Conservation (phyloP, 495 filamentous ascomycete species). For the Chaetomium tenue region DNA sequence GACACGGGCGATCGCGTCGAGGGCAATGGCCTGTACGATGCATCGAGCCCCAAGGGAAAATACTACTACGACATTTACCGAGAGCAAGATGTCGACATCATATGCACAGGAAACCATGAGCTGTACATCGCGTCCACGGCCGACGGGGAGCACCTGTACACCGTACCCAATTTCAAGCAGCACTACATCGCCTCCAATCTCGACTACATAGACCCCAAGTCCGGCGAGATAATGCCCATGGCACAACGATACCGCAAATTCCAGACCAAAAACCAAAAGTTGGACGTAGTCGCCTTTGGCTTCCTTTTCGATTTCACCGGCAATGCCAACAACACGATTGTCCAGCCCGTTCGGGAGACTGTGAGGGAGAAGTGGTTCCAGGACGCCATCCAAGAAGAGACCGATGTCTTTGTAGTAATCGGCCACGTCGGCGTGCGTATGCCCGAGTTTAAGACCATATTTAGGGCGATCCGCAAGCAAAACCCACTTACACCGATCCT, state of each 20-base stretch:
- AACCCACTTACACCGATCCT: slow-evolving; percentile 82
- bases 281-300: slow-evolving; percentile 83
- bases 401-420: slow-evolving; percentile 83
- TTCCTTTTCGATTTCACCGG: slow-evolving; percentile 92
- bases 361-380: slow-evolving; percentile 89
- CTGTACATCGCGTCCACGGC: slow-evolving; percentile 79
- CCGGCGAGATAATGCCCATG: slow-evolving; percentile 67
- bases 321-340: slow-evolving; percentile 84
- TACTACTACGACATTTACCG: slow-evolving; percentile 84
- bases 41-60: slow-evolving; percentile 78
- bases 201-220: slow-evolving; percentile 74
- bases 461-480: slow-evolving; percentile 70
- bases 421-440: slow-evolving; percentile 85
- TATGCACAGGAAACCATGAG: slow-evolving; percentile 94
- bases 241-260: slow-evolving; percentile 84
- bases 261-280: slow-evolving; percentile 79
- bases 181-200: slow-evolving; percentile 88
- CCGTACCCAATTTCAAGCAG: slow-evolving; percentile 73
- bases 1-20: slow-evolving; percentile 95
- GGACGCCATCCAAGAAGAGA: slow-evolving; percentile 74
- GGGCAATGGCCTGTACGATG: slow-evolving; percentile 95
- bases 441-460: slow-evolving; percentile 72
- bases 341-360: slow-evolving; percentile 72
- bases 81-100: slow-evolving; percentile 76
- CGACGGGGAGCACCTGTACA: slow-evolving; percentile 68